Evolutionary conservation across 1,284 basidiomycete genomes (phyloP).

Genomic region (Athelia psychrophila): DNA sequence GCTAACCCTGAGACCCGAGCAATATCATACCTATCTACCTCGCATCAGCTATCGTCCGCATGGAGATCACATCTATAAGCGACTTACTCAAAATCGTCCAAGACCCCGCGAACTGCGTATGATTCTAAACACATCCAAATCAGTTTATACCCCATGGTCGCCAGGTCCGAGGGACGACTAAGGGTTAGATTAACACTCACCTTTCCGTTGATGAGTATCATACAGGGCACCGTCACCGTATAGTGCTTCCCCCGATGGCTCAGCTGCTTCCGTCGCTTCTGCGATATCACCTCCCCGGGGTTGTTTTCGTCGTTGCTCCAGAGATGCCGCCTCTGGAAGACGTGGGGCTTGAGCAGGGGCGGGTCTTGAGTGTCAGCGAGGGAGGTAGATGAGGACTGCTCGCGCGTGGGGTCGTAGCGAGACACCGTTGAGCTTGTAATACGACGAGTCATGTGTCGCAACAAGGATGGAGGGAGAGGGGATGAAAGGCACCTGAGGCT

Average conservation of each 20-base stretch:
- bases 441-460: not conserved
- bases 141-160: not conserved
- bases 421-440: conserved; percentile 28
- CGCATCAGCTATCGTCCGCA: no score
- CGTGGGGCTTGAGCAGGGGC: conserved; percentile 34
- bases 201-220: conserved; percentile 59
- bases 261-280: conserved; percentile 66
- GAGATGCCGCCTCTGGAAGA: conserved; percentile 55
- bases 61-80: no score
- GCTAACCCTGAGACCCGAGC: no score
- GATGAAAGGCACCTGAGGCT: conserved; percentile 36
- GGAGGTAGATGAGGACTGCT: conserved; percentile 16
- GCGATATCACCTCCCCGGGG: conserved; percentile 44
- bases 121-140: conserved; percentile 15
- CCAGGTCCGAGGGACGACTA: no score
- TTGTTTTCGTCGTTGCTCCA: conserved; percentile 55
- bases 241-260: conserved; percentile 61
- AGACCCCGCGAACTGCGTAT: conserved; percentile 38
- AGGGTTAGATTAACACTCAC: conserved; percentile 20
- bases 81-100: no score
- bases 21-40: no score
- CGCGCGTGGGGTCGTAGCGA: conserved; percentile 4
- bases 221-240: conserved; percentile 54
- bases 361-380: conserved; percentile 10
- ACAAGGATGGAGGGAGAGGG: not conserved